phyloP scores from a whole-genome alignment of 257 asterid genomes.

The Solanum clarkiae region DNA sequence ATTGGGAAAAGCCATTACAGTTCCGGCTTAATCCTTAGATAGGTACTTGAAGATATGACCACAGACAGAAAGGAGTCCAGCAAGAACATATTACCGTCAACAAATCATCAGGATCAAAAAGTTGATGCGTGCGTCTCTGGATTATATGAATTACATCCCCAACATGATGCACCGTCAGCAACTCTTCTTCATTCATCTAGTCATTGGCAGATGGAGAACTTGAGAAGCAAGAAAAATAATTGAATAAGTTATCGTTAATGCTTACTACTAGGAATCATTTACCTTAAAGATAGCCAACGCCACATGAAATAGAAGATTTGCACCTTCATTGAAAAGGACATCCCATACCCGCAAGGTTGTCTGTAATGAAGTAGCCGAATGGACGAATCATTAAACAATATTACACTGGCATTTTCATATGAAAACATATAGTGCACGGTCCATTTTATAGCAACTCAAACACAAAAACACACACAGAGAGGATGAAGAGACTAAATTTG shows the following conservation, averaged over 20 bases:
- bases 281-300: slow-evolving; percentile 95
- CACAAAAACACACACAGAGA: not conserved
- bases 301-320: slow-evolving; percentile 65
- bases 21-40: not conserved
- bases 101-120: slow-evolving; percentile 88
- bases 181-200: slow-evolving; percentile 84
- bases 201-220: not conserved
- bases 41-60: not conserved
- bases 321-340: slow-evolving; percentile 96
- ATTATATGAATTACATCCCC: slow-evolving; percentile 88
- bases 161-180: slow-evolving; percentile 65
- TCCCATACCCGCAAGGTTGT: slow-evolving; percentile 96
- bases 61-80: not conserved
- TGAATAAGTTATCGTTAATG: not conserved
- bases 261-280: not conserved
- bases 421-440: not conserved
- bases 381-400: slow-evolving; percentile 2
- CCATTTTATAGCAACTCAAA: not conserved
- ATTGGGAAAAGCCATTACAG: not conserved
- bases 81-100: slow-evolving; percentile 39
- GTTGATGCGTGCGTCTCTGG: slow-evolving; percentile 77
- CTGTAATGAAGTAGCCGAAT: slow-evolving; percentile 27
- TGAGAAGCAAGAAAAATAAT: not conserved
- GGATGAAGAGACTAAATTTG: not conserved
- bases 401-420: not conserved